A percentile compares a stretch with the other conserved stretches of the same genome.
These are phyloP conservation scores for Vaccinium corymbosum DNA, from an alignment of 148 eudicot species.

Conservation along the genomic window DNA sequence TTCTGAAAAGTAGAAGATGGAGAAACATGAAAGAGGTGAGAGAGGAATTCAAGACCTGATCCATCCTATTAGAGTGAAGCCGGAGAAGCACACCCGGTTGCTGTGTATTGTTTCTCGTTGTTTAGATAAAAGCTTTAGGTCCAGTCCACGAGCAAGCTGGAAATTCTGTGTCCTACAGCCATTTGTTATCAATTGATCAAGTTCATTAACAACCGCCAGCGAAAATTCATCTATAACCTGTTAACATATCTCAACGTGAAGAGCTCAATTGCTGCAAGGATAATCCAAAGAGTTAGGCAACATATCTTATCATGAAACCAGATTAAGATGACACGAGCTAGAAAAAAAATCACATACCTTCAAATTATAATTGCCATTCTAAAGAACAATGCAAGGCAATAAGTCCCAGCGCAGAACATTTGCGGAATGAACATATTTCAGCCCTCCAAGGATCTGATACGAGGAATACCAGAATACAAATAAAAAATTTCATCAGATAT, in stretches of 20 bases:
- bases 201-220: constrained; percentile 61
- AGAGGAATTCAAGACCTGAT: constrained; percentile 36
- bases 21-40: neutral
- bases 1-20: too few relatives aligned
- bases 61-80: constrained; percentile 69
- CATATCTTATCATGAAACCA: too few relatives aligned
- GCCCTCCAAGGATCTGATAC: too few relatives aligned
- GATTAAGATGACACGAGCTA: too few relatives aligned
- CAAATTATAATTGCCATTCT: too few relatives aligned
- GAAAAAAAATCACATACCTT: too few relatives aligned
- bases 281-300: too few relatives aligned
- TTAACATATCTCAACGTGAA: neutral
- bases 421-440: too few relatives aligned
- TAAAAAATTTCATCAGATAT: neutral
- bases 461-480: neutral
- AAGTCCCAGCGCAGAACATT: too few relatives aligned
- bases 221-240: constrained; percentile 44
- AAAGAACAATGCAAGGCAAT: too few relatives aligned
- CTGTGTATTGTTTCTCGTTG: constrained; percentile 55
- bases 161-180: constrained; percentile 40
- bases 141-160: constrained; percentile 56
- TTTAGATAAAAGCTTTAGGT: too few relatives aligned
- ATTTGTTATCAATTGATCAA: constrained; percentile 60
- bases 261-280: neutral
- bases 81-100: constrained; percentile 59